Evolutionary conservation across 2,329 filamentous ascomycete genomes (phyloP), one percentile per base, ranked within the genome.

Genomic region (Lachnellula subtilissima): DNA sequence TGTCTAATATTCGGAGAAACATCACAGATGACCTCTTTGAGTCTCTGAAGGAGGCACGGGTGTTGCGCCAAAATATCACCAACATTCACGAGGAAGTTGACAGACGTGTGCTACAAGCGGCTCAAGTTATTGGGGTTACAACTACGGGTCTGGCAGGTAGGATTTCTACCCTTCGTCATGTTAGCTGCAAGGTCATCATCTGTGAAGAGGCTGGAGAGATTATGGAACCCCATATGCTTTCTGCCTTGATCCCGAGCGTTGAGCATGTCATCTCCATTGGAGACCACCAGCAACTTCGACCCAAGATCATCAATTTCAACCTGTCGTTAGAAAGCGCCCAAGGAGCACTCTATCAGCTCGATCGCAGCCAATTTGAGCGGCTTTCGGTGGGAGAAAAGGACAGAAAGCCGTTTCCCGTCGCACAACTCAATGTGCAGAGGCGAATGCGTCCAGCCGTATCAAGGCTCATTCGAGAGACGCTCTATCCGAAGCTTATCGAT

Each of bases 111-210:
- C 56, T 65, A 9, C 46, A 61, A 53, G 49, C 9, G 5, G 63
- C 63, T 3, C 50, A 80, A 50, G 71, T 82, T 5, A 78, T 84
- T 43, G 80, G 81, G 0, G 64, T 82, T 4, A 83, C 79, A 0
- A 82, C 80, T 0, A 74, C 73, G 1, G 80, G 79, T 0, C 64
- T 83, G 0, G 80, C 81, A 4, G 66, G 69, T 22, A 72, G 73
- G 9, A 70, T 82, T 2, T 65, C 73, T 2, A 48, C 53, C 15
- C 59, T 66, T 12, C 49, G 56, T 50, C 58, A 57, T 36, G 37
- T 65, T 0, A 43, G 45, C 7, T 53, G 54, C 36, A 64, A 65
- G 45, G 51, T 64, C 6, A 6, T 76, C 6, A 55, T 76, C 0
- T 74, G 70, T 43, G 73, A 76, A 62, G 75, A 77, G 56, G 75